Base-by-base conservation (phyloP, 176 grass and related monocot species). In the Alopecurus myosuroides region DNA sequence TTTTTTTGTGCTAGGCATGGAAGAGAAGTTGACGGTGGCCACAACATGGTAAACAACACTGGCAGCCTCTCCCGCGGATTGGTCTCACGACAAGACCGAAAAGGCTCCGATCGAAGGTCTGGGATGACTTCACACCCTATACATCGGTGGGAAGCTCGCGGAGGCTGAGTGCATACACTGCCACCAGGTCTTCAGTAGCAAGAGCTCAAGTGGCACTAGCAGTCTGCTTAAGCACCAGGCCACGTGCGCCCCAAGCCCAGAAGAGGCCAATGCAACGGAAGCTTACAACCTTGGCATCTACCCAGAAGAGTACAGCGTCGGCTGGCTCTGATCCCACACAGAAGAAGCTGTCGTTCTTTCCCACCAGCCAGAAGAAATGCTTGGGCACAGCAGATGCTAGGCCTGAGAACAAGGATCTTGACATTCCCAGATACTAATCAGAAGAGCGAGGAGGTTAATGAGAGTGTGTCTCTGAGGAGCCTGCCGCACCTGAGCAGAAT, bases 111-210 rank as follows among this genome's bases (percentile, higher is more conserved):
- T 89, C 69, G 0, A 85, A 85, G 82, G 82, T 79, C 20, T 81
- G 87, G 87, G 77, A 85, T 36, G 87, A 81, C 22, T 81, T 89
- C 68, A 81, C 71, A 66, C 87, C 82, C 22, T 64, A 22, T 80
- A 40, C 1, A 8, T 85, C 1, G 69, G 53, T 0, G 37, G 77
- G 37, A 81, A 75, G 57, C 2, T 89, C n/a, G 29, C 20, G 15
- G 34, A 18, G 57, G 87, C 82, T 56, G 46, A 80, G 72, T 85
- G 82, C 82, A 89, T 67, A 37, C 82, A 58, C 60, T 89, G 77
- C 39, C 68, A 81, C 58, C 39, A 35, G n/a, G 12, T 85, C 8
- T 81, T 39, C 57, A 74, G n/a, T 49, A 49, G 70, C 70, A 74
- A 57, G 26, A 74, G 26, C 70, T 49, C 70, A 49, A 74, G 26